Evolutionary conservation across 345 rosid genomes (phyloP).

Genomic region (Euphorbia lathyris): DNA sequence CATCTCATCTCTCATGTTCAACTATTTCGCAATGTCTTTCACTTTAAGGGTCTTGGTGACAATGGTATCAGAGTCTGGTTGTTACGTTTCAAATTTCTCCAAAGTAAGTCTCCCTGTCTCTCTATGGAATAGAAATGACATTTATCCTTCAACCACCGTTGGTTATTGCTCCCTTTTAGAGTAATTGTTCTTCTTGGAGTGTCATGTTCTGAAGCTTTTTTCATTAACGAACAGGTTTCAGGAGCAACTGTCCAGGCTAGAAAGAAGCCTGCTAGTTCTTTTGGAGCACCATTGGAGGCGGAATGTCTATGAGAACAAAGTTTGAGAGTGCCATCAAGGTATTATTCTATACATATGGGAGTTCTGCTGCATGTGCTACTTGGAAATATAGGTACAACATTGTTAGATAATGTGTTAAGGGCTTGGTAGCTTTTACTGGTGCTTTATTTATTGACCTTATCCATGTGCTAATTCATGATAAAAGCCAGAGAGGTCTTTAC

Average conservation of each 20-base stretch:
- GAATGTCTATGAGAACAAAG: constrained; percentile 45
- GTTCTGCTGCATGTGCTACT: not conserved
- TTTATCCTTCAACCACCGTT: constrained; percentile 36
- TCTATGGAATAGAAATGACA: constrained; percentile 20
- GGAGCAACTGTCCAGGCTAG: constrained; percentile 49
- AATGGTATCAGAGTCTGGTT: constrained; percentile 23
- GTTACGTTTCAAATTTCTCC: constrained; percentile 5
- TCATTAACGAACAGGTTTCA: constrained; percentile 40
- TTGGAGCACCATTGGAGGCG: too few species aligned
- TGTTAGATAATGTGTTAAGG: too few species aligned
- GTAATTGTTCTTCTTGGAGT: not conserved
- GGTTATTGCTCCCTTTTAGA: constrained; percentile 12
- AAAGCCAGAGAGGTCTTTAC: too few species aligned
- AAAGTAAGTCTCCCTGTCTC: constrained; percentile 18
- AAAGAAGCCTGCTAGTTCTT: constrained; percentile 56
- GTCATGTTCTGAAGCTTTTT: constrained; percentile 14
- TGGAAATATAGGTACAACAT: not conserved
- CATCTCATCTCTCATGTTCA: too few species aligned
- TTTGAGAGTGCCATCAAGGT: constrained; percentile 48
- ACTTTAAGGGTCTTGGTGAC: too few species aligned
- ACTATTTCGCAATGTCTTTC: too few species aligned
- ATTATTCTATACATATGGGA: not conserved
- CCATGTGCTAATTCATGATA: too few species aligned
- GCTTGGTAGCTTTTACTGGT: too few species aligned
- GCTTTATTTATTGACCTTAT: too few species aligned